Evolutionary conservation across 371 early-diverging fungal genomes (phyloP).

Genomic region (Apophysomyces ossiformis): DNA sequence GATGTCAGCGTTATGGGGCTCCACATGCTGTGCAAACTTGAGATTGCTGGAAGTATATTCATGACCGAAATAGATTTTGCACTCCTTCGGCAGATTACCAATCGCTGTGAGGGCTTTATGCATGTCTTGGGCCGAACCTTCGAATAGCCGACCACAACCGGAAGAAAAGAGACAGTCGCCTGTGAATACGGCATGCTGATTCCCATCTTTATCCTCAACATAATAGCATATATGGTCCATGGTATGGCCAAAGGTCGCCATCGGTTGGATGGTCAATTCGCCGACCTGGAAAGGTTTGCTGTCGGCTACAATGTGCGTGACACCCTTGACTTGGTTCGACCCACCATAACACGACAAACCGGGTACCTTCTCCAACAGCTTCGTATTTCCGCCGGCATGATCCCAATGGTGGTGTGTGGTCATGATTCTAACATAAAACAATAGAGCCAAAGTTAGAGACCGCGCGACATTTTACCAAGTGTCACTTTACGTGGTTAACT

Average conservation of each 20-base stretch:
- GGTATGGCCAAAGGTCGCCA: constrained; percentile 84
- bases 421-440: constrained; percentile 44
- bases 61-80: constrained; percentile 91
- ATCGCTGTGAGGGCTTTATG: constrained; percentile 68
- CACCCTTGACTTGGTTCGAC: constrained; percentile 30
- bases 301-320: constrained; percentile 17
- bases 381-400: constrained; percentile 82
- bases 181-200: constrained; percentile 39
- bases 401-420: constrained; percentile 89
- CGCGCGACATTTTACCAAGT: not conserved
- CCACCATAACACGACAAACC: constrained; percentile 27
- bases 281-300: constrained; percentile 63
- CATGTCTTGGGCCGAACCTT: constrained; percentile 89
- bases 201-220: constrained; percentile 48
- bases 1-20: constrained; percentile 46
- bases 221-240: constrained; percentile 82
- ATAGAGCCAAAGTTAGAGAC: not conserved
- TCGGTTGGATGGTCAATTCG: constrained; percentile 52
- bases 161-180: constrained; percentile 45
- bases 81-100: constrained; percentile 78
- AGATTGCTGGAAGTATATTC: constrained; percentile 87
- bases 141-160: constrained; percentile 94
- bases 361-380: constrained; percentile 29
- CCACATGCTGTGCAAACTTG: constrained; percentile 46
- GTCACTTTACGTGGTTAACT: constrained; percentile 43